Evolutionary conservation across 2,329 filamentous ascomycete genomes (phyloP).

Genomic region (Zymoseptoria crescenta): DNA sequence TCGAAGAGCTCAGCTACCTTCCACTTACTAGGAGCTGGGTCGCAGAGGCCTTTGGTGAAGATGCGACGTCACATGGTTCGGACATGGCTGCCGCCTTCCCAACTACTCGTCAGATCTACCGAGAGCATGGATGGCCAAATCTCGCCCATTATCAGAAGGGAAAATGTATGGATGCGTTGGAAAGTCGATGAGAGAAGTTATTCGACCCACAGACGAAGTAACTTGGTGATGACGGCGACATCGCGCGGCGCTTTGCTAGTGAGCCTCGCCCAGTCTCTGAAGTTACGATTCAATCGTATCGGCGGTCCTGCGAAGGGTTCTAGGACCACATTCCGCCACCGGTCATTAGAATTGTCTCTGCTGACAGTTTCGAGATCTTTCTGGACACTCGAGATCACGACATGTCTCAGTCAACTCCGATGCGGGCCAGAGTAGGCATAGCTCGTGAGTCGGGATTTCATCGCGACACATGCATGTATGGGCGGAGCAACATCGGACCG

Average conservation of each 20-base stretch:
- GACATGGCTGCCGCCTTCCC: too few relatives aligned
- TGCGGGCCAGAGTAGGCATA: too few relatives aligned
- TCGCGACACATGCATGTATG: too few relatives aligned
- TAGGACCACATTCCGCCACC: not conserved
- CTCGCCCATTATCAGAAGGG: not conserved
- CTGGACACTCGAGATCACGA: constrained; percentile 2
- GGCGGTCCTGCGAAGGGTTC: not conserved
- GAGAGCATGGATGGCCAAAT: not conserved
- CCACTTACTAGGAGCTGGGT: not conserved
- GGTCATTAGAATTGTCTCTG: not conserved
- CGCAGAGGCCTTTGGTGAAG: not conserved
- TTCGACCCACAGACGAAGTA: not conserved
- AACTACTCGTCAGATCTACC: not conserved
- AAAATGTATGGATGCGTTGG: not conserved
- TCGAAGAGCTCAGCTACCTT: not conserved
- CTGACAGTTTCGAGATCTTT: not conserved
- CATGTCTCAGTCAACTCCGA: too few relatives aligned
- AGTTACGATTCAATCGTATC: not conserved
- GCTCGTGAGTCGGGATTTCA: too few relatives aligned
- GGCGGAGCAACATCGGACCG: too few relatives aligned
- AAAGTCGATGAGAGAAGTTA: not conserved
- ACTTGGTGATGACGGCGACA: too few relatives aligned
- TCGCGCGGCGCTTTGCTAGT: too few relatives aligned
- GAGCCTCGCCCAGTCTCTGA: not conserved
- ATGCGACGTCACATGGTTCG: not conserved